Conservation (phyloP, 495 filamentous ascomycete species). For the Astrothelium subdiscretum region DNA sequence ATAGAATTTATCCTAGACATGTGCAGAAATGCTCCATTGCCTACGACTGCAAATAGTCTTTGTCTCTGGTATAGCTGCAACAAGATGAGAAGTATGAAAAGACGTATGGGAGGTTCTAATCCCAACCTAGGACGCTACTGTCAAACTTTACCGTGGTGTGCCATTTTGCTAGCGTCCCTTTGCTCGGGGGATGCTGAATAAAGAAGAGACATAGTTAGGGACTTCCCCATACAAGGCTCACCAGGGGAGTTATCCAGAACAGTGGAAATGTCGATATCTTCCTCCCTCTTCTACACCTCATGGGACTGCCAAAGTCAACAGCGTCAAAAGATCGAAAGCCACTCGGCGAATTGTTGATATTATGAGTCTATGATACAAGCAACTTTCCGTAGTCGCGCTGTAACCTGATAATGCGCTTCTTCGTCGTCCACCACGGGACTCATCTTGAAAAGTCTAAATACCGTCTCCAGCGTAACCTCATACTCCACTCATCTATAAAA, state of each 20-base stretch:
- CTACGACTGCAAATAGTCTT: not conserved
- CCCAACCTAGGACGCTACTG: too few relatives aligned
- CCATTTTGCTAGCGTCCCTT: too few relatives aligned
- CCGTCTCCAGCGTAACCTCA: not conserved
- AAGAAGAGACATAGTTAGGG: too few relatives aligned
- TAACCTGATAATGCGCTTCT: not conserved
- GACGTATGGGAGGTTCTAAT: too few relatives aligned
- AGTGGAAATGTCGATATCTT: too few relatives aligned
- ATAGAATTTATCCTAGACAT: conserved; percentile 1
- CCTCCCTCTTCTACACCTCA: not conserved
- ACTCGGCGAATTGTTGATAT: not conserved
- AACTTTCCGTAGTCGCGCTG: not conserved
- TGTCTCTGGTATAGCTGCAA: too few relatives aligned
- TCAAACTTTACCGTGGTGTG: not conserved
- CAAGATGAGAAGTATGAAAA: too few relatives aligned
- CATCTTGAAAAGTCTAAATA: too few relatives aligned
- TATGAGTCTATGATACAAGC: not conserved
- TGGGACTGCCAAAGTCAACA: not conserved
- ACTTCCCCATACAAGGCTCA: too few relatives aligned
- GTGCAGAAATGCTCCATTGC: not conserved
- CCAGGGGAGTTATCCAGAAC: too few relatives aligned
- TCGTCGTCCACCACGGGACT: not conserved
- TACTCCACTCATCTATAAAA: conserved; percentile 41
- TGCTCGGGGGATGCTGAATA: too few relatives aligned
- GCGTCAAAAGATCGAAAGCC: not conserved